Evolutionary conservation across 176 grass and related monocot species (phyloP), one percentile per base, ranked within the genome.

Genomic region (Zoysia japonica): DNA sequence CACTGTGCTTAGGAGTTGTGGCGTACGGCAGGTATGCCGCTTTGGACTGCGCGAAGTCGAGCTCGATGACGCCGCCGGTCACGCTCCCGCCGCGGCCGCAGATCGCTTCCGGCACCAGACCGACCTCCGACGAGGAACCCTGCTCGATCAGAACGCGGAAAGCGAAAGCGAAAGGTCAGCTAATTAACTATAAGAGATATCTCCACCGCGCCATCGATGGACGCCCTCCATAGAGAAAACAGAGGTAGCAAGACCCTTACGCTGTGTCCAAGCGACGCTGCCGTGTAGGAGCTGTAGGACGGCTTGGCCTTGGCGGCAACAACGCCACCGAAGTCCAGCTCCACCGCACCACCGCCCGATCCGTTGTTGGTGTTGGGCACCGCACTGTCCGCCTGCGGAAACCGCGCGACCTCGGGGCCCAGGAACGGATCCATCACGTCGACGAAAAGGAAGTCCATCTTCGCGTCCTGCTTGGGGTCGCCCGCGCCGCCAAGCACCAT

Each of bases 71-170:
- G 28, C 75, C 80, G 17, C 78, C 36, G 85, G 66, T 80, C 2
- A 70, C 65, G 67, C 78, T 80, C 41, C 78, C 78, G 11, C 69
- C 74, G n/a, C 17, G 54, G 56, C 79, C 76, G 51, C 65, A 84
- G 35, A 85, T 76, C 41, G 69, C 86, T 11, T 97, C 93, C 35
- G 93, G 93, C 9, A 97, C 93, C 56, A 93, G 41, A 5, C 90
- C 93, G 3, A 89, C 84, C 75, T 91, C 88, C 62, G 84, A 89
- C 39, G 91, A 97, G 11, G 94, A 97, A 20, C 88, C 79, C 91
- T 97, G 84, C 39, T 82, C 37, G 9, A 88, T 47, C 41, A 40
- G 72, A 48, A 1, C 39, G 39, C 28, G 28, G 28, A 13, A 41
- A 54, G 38, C 1, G 5, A 3, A 38, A 35, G 1, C 28, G 19